phyloP scores from a whole-genome alignment of 345 rosid genomes.

The Adansonia digitata region DNA sequence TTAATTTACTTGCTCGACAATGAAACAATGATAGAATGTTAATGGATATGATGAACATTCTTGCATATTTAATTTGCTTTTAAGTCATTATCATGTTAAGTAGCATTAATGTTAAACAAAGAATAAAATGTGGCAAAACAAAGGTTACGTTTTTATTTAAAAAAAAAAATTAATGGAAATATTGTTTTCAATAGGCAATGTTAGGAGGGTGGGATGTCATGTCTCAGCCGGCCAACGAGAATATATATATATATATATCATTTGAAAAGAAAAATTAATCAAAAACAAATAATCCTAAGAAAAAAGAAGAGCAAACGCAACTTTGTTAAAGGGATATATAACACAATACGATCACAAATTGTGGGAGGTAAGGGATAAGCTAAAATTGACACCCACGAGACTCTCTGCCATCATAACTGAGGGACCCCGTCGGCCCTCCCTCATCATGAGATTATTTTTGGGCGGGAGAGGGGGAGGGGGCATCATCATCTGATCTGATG shows the following conservation, averaged over 20 bases:
- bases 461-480: not conserved
- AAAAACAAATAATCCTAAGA: not conserved
- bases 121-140: not conserved
- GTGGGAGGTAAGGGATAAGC: not conserved
- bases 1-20: not conserved
- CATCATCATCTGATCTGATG: constrained; percentile 10
- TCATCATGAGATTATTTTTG: not conserved
- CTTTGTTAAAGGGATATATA: not conserved
- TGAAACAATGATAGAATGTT: not conserved
- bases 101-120: not conserved
- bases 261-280: not conserved
- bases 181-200: not conserved
- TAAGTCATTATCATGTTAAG: not conserved
- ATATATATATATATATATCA: not conserved
- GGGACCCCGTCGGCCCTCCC: not conserved
- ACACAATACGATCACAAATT: not conserved
- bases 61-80: not conserved
- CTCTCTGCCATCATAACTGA: constrained; percentile 8
- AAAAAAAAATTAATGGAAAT: not conserved
- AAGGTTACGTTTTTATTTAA: not conserved
- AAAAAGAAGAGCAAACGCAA: too few species aligned
- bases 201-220: not conserved
- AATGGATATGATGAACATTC: not conserved
- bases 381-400: constrained; percentile 7
- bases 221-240: not conserved